phyloP scores from a whole-genome alignment of 2,329 filamentous ascomycete species.

The Epichloe typhina region DNA sequence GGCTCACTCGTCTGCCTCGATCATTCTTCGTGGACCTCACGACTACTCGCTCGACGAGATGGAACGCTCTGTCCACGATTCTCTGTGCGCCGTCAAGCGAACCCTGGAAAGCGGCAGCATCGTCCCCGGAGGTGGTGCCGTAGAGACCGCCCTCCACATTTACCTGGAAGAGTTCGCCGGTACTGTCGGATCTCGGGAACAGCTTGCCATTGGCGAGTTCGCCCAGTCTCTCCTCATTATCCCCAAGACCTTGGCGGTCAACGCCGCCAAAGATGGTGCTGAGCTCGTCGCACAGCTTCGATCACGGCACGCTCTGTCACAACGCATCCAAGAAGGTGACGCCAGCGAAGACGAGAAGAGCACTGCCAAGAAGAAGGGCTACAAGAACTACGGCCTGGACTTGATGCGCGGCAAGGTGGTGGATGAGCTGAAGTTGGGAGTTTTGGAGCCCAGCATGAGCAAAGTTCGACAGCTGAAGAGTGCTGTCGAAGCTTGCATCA shows the following conservation, averaged over 20 bases:
- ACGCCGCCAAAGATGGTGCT: slow-evolving; percentile 90
- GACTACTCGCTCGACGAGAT: slow-evolving; percentile 97
- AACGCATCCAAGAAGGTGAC: slow-evolving; percentile 80
- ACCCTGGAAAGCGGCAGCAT: slow-evolving; percentile 94
- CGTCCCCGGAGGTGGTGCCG: slow-evolving; percentile 88
- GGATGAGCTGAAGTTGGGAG: slow-evolving; percentile 87
- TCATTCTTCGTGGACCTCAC: slow-evolving; percentile 90
- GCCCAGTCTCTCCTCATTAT: slow-evolving; percentile 88
- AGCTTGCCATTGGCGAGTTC: slow-evolving; percentile 95
- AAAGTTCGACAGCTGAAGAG: slow-evolving; percentile 98
- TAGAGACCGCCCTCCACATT: slow-evolving; percentile 97
- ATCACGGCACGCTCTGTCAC: slow-evolving; percentile 84
- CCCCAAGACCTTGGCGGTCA: slow-evolving; percentile 91
- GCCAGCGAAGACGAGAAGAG: slow-evolving; percentile 77
- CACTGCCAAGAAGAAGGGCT: slow-evolving; percentile 85
- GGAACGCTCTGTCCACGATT: slow-evolving; percentile 97
- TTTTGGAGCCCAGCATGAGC: slow-evolving; percentile 94
- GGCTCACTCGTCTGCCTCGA: slow-evolving; percentile 82
- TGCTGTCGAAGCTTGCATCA: slow-evolving; percentile 95
- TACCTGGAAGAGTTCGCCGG: slow-evolving; percentile 98
- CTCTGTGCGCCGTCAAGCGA: slow-evolving; percentile 90
- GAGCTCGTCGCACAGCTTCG: slow-evolving; percentile 93
- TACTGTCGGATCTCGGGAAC: slow-evolving; percentile 91
- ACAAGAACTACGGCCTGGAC: slow-evolving; percentile 97
- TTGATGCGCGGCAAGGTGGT: slow-evolving; percentile 78